Conservation (phyloP, 2,329 filamentous ascomycete genomes). For the Aureobasidium sp. region DNA sequence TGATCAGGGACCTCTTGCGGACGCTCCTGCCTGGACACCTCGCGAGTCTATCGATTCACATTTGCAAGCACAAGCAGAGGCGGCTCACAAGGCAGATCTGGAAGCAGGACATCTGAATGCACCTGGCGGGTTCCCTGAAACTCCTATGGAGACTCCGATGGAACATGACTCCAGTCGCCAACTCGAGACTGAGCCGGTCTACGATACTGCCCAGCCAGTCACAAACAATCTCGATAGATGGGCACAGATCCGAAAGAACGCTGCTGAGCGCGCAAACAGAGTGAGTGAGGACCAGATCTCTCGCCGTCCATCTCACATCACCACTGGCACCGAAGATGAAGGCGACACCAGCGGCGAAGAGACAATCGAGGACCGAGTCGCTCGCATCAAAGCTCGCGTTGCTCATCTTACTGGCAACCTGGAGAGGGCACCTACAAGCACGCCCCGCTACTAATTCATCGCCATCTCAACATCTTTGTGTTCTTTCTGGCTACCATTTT, state of each 20-base stretch:
- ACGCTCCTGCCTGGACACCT: constrained; percentile 79
- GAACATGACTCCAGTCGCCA: background rate
- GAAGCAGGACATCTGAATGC: constrained; percentile 5
- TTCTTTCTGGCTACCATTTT: background rate
- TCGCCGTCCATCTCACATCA: constrained; percentile 45
- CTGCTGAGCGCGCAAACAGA: constrained; percentile 68
- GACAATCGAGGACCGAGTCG: constrained; percentile 93
- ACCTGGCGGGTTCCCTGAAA: constrained; percentile 11
- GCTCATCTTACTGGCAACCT: constrained; percentile 66
- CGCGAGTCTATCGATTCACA: constrained; percentile 27
- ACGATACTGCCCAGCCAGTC: background rate
- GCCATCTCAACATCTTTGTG: background rate
- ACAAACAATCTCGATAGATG: constrained; percentile 60
- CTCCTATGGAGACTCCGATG: constrained; percentile 11
- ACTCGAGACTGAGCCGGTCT: background rate
- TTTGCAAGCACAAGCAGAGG: constrained; percentile 11
- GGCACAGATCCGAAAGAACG: constrained; percentile 94
- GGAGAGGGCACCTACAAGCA: background rate
- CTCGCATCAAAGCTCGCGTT: constrained; percentile 94
- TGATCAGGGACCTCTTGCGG: constrained; percentile 78
- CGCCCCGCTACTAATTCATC: background rate
- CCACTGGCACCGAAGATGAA: constrained; percentile 61
- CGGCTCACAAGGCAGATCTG: constrained; percentile 6
- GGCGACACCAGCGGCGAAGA: constrained; percentile 94
- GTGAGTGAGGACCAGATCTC: constrained; percentile 58